phyloP scores from a whole-genome alignment of 1,284 basidiomycete species.

The Agroathelia rolfsii region DNA sequence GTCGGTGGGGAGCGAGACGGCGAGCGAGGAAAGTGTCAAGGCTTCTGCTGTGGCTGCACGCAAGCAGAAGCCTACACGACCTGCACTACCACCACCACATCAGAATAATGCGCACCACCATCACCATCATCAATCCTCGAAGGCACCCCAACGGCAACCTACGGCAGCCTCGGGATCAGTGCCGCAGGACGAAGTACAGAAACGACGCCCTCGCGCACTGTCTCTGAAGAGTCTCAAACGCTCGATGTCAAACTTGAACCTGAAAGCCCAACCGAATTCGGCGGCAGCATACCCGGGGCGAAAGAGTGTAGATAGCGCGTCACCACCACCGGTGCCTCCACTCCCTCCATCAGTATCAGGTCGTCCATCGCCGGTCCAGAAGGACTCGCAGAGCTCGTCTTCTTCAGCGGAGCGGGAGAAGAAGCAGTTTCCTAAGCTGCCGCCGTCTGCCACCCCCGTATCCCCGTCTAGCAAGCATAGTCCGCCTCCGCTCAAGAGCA shows the following conservation, averaged over 20 bases:
- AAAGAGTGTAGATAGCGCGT: slow-evolving; percentile 2
- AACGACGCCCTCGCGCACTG: slow-evolving; percentile 26
- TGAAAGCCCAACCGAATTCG: slow-evolving; percentile 4
- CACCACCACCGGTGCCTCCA: slow-evolving; percentile 29
- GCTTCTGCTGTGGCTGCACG: too few relatives aligned
- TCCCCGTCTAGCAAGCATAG: slow-evolving; percentile 6
- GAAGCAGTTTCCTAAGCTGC: slow-evolving; percentile 15
- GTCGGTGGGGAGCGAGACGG: slow-evolving; percentile 19
- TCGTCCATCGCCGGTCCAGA: slow-evolving; percentile 10
- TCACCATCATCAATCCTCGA: slow-evolving; percentile 2
- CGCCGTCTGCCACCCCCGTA: slow-evolving; percentile 6
- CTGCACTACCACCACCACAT: slow-evolving; percentile 5
- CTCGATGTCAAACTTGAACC: slow-evolving; percentile 7
- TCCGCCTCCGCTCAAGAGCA: slow-evolving; percentile 14
- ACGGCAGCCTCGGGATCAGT: background rate
- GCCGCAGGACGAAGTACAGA: background rate
- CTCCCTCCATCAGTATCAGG: slow-evolving; percentile 23
- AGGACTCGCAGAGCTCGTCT: slow-evolving; percentile 10
- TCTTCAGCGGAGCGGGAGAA: slow-evolving; percentile 13
- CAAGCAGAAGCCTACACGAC: background rate
- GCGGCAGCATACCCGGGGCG: slow-evolving; percentile 1
- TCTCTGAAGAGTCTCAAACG: slow-evolving; percentile 32
- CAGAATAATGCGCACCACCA: slow-evolving; percentile 9
- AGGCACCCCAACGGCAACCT: slow-evolving; percentile 11
- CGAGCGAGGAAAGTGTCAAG: slow-evolving; percentile 14